A percentile compares a stretch with the other conserved stretches of the same genome.
These are phyloP conservation scores for Zopfia rhizophila DNA, from an alignment of 2,329 filamentous ascomycete species.

Conservation along the genomic window DNA sequence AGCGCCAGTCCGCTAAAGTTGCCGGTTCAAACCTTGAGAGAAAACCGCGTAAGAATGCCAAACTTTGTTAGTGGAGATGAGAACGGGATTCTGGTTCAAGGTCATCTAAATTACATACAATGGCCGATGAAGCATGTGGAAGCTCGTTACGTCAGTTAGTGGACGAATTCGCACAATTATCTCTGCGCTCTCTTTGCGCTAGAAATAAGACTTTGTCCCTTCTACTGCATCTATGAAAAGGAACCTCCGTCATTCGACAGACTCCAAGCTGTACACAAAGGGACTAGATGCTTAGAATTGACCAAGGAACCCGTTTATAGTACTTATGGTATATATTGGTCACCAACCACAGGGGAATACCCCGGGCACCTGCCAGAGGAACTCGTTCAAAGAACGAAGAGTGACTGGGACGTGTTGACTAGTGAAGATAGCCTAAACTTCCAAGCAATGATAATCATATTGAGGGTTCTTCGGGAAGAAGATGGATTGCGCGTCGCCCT, in stretches of 20 bases:
- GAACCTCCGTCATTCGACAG: not conserved
- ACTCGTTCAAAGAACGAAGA: not conserved
- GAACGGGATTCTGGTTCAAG: too few species aligned
- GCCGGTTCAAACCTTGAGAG: too few species aligned
- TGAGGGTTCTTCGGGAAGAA: not conserved
- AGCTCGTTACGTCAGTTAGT: too few species aligned
- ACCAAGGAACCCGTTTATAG: too few species aligned
- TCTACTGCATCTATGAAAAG: not conserved
- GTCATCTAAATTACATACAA: too few species aligned
- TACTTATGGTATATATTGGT: too few species aligned
- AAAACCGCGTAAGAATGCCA: too few species aligned
- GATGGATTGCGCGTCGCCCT: not conserved
- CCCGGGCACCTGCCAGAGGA: not conserved
- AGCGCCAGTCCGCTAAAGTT: too few species aligned
- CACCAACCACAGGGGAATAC: too few species aligned
- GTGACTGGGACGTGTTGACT: not conserved
- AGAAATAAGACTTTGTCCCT: slow-evolving; percentile 6
- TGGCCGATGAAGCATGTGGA: too few species aligned
- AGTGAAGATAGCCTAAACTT: not conserved
- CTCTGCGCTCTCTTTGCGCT: slow-evolving; percentile 10
- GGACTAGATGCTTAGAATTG: too few species aligned
- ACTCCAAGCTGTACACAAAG: not conserved
- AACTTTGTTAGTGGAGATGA: too few species aligned
- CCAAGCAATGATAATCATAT: not conserved
- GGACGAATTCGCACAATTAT: not conserved